A percentile compares a stretch with the other conserved stretches of the same genome.
Evolutionary conservation across 768 basidiomycete genomes (phyloP).

Genomic region (Coprinopsis sp.): DNA sequence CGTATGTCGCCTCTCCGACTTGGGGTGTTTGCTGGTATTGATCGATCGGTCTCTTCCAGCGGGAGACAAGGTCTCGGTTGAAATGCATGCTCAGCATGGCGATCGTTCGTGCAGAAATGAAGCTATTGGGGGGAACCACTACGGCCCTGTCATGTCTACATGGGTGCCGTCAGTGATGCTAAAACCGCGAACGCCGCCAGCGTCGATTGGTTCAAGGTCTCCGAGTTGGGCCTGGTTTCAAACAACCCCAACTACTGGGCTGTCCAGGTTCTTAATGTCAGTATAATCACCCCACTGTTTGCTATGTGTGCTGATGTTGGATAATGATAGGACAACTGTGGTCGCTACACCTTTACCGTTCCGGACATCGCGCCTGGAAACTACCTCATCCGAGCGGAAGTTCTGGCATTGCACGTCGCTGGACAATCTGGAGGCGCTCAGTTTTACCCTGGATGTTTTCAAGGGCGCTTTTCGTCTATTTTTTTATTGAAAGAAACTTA

Average conservation of each 20-base stretch:
- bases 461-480: too few species aligned
- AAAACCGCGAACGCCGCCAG: constrained; percentile 37
- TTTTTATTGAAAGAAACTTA: too few species aligned
- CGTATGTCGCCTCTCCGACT: constrained; percentile 22
- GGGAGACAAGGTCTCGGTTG: constrained; percentile 43
- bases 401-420: constrained; percentile 44
- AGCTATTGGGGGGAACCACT: constrained; percentile 50
- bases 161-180: constrained; percentile 45
- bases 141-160: constrained; percentile 45
- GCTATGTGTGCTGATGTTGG: constrained; percentile 28
- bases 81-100: constrained; percentile 51
- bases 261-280: constrained; percentile 29
- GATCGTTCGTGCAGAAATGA: constrained; percentile 42
- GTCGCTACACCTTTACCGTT: constrained; percentile 47
- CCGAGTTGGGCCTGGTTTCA: constrained; percentile 44
- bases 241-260: constrained; percentile 45
- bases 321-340: constrained; percentile 41
- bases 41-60: constrained; percentile 24
- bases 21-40: background rate
- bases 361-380: constrained; percentile 41
- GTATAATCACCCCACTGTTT: constrained; percentile 14
- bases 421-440: constrained; percentile 35
- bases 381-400: constrained; percentile 43
- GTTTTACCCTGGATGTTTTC: constrained; percentile 45
- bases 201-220: constrained; percentile 49